Evolutionary conservation across 192 early-diverging fungal species (phyloP), one percentile per base, ranked within the genome.

Genomic region (Coemansia sp.): DNA sequence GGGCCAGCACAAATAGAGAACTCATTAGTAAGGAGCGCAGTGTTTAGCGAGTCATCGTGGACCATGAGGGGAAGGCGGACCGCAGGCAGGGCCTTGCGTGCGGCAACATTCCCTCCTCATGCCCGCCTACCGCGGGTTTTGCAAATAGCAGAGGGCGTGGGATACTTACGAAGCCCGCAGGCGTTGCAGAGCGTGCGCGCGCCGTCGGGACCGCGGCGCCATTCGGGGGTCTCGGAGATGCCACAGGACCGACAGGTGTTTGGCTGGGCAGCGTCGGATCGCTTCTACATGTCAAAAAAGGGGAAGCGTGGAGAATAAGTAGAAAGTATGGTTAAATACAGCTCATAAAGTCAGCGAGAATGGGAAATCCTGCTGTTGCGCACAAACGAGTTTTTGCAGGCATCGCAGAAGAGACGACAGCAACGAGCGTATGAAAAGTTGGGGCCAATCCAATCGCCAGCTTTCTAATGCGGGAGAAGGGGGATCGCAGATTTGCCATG

Each of bases 151-250:
- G 28, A 53, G 11, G 14, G 24, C 24, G 27, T 28, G n/a, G 28
- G 57, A 47, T 65, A 87, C 87, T 84, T 84, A 90, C 89, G 89
- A 47, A 91, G 83, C 16, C 95, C 95, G 72, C 95, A 95, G 0
- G 93, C 95, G 77, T 97, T 97, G 81, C 95, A 97, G 20, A 97
- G 84, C 11, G 94, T 95, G 25, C 95, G 81, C 6, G 91, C 88
- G 19, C 93, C 93, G 46, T 90, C 88, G 19, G 94, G 94, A 9
- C 95, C 94, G 16, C 95, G 88, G 29, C 95, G 82, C 95, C 95
- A 97, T 71, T 95, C 93, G 29, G 94, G 94, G 0, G 94, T 95
- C 67, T 92, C 91, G 4, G 87, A 90, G 51, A 87, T 89, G 57
- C 90, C 85, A 63, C 95, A 97, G 10, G 87, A 87, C 27, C 86